Evolutionary conservation across 768 basidiomycete species (phyloP).

Genomic region (Leucogyrophana mollusca): DNA sequence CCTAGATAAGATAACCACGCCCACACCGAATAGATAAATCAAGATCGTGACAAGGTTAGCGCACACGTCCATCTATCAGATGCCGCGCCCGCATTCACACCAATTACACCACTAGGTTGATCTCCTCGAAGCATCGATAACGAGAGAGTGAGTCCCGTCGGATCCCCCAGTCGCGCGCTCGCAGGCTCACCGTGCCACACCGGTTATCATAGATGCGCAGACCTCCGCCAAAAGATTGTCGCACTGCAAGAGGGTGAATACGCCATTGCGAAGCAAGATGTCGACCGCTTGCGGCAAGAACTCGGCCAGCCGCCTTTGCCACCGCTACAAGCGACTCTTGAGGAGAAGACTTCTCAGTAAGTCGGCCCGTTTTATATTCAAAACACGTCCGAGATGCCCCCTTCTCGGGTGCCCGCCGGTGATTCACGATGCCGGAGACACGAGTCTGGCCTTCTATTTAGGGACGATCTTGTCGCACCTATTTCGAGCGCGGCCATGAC

Average conservation of each 20-base stretch:
- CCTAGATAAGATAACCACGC: background rate
- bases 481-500: background rate
- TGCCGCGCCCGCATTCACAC: background rate
- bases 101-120: constrained; percentile 48
- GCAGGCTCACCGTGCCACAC: constrained; percentile 7
- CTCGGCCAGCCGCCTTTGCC: constrained; percentile 76
- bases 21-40: constrained; percentile 56
- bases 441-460: constrained; percentile 5
- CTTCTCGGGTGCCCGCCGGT: constrained; percentile 1
- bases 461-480: constrained; percentile 2
- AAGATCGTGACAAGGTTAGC: constrained; percentile 72
- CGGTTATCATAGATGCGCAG: constrained; percentile 47
- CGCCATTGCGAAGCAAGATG: constrained; percentile 68
- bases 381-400: constrained; percentile 3
- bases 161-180: background rate
- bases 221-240: constrained; percentile 66
- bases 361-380: constrained; percentile 43
- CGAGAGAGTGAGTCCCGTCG: constrained; percentile 56
- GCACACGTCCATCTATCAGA: constrained; percentile 2
- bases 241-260: constrained; percentile 76
- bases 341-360: constrained; percentile 62
- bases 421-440: constrained; percentile 7
- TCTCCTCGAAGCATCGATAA: constrained; percentile 62
- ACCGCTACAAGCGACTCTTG: constrained; percentile 67
- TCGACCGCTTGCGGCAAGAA: constrained; percentile 72